phyloP scores from a whole-genome alignment of 2,329 filamentous ascomycete genomes.

The Ophiosphaerella narmari region DNA sequence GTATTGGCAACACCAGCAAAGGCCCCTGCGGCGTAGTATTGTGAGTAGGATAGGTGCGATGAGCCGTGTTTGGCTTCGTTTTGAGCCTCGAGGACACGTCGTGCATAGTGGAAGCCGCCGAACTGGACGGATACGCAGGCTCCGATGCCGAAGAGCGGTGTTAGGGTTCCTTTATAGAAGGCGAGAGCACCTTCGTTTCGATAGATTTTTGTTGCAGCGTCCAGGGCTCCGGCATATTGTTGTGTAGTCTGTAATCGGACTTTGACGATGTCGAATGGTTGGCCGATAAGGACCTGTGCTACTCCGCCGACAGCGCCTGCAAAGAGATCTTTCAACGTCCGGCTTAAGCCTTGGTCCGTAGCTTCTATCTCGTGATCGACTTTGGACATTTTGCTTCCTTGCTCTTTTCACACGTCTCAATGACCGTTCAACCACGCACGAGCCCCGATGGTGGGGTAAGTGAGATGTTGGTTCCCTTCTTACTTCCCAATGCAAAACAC shows the following conservation, averaged over 20 bases:
- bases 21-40: conserved; percentile 90
- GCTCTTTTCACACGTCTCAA: neutral
- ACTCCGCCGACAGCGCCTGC: conserved; percentile 89
- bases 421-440: neutral
- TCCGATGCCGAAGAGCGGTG: conserved; percentile 91
- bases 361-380: conserved; percentile 48
- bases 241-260: conserved; percentile 90
- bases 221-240: conserved; percentile 77
- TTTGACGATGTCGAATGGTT: conserved; percentile 75
- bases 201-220: conserved; percentile 83
- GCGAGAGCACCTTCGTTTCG: conserved; percentile 84
- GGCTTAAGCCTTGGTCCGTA: conserved; percentile 41
- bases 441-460: no score
- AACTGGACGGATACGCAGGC: conserved; percentile 98
- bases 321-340: conserved; percentile 81
- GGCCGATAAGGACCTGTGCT: conserved; percentile 88
- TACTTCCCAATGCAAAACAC: no score
- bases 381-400: conserved; percentile 25
- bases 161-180: conserved; percentile 98
- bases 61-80: conserved; percentile 58
- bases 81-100: conserved; percentile 78
- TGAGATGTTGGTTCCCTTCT: no score
- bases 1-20: conserved; percentile 93
- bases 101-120: conserved; percentile 91
- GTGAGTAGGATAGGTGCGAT: conserved; percentile 70